Conservation (phyloP, 2,329 filamentous ascomycete species). For the Sclerotinia spermophila region DNA sequence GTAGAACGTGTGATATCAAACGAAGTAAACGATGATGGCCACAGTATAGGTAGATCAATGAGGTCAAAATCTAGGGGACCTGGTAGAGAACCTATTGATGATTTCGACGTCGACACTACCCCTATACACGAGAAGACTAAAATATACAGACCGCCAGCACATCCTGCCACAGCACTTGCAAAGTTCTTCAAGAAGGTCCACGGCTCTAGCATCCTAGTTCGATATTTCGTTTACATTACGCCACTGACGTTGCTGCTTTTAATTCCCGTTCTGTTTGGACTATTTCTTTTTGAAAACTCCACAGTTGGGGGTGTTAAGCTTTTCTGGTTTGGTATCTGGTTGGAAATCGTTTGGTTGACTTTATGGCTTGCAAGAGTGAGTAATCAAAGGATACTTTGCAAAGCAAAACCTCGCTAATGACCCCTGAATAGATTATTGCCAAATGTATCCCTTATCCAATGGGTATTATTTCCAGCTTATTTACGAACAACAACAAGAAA, state of each 20-base stretch:
- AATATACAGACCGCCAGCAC: slow-evolving; percentile 60
- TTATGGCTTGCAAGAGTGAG: slow-evolving; percentile 71
- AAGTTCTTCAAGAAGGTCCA: slow-evolving; percentile 63
- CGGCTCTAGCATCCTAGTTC: slow-evolving; percentile 60
- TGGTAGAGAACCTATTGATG: slow-evolving; percentile 54
- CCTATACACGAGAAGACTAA: slow-evolving; percentile 64
- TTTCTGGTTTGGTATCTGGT: slow-evolving; percentile 92
- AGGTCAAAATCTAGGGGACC: slow-evolving; percentile 47
- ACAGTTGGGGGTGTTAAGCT: slow-evolving; percentile 72
- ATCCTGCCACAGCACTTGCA: slow-evolving; percentile 58
- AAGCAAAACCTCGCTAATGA: slow-evolving; percentile 14
- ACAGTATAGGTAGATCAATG: slow-evolving; percentile 36
- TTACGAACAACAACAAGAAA: slow-evolving; percentile 84
- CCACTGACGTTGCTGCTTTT: slow-evolving; percentile 62
- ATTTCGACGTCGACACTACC: slow-evolving; percentile 52
- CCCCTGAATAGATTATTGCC: slow-evolving; percentile 49
- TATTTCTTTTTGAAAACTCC: slow-evolving; percentile 53
- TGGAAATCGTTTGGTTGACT: slow-evolving; percentile 88
- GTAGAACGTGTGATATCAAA: slow-evolving; percentile 55
- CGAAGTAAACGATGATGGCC: slow-evolving; percentile 30
- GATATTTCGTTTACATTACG: slow-evolving; percentile 69
- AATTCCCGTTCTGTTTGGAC: slow-evolving; percentile 64
- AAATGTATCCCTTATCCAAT: slow-evolving; percentile 62
- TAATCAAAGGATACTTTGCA: slow-evolving; percentile 10
- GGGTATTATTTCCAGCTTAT: slow-evolving; percentile 64